Base-by-base conservation (phyloP, 495 filamentous ascomycete genomes). In the Penicillium mononematosum region DNA sequence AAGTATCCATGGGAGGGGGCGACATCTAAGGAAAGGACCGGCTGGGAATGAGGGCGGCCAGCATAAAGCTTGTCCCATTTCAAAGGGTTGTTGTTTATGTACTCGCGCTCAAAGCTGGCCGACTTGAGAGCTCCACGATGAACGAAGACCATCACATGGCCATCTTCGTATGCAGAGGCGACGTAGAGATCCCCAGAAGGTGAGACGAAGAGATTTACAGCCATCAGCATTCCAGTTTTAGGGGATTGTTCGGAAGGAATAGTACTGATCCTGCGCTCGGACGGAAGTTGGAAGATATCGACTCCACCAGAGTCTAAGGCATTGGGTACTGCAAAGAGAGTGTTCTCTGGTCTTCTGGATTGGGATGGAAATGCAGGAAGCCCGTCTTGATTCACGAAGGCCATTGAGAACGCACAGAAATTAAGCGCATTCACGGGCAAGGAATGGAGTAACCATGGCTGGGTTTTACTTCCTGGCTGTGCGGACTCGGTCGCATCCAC, bases 181-280 rank as follows among this genome's bases (percentile, higher is more conserved):
- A 95, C 69, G 49, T 75, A 78, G 2, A 82, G 24, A 44, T 74
- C 67, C 0, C 67, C 65, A 0, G 66, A 49, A 5, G 67, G 17
- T 3, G 65, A 62, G 0, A 68, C 55, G 57, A 88, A 81, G 9
- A 96, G 66, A 4, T 78, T 75, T 12, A 96, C 72, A 22, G 88
- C 85, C 94, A 98, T 97, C 25, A 93, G 84, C 92, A 97, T 98
- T 27, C 94, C 89, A 17, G 87, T 86, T 47, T 90, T 83, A 24
- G 81, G 75, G 14, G 71, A 55, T 38, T 74, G 70, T 32, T 82
- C 77, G 4, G 80, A 82, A 0, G 82, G 72, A 17, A 95, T 80
- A 1, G 88, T 89, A 58, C 86, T 80, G 16, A 86, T 73, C 8
- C 91, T 84, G 43, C 71, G 75, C 60, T 89, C 86, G 11, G 79